Conservation (phyloP, 371 early-diverging fungal genomes). For the Haplosporangium sp. region DNA sequence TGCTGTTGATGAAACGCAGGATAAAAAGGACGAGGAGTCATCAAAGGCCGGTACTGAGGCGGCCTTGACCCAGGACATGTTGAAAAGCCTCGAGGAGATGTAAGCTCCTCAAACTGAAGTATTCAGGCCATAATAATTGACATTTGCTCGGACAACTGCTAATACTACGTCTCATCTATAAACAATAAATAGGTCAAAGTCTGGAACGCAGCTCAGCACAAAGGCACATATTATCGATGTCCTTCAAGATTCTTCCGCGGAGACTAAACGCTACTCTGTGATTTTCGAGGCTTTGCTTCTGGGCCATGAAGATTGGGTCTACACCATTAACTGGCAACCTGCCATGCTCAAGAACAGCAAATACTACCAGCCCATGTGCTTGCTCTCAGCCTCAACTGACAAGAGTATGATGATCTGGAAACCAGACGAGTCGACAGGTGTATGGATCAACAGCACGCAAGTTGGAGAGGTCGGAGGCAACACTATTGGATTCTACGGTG, state of each 20-base stretch:
- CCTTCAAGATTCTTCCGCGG: constrained; percentile 21
- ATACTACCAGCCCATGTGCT: constrained; percentile 73
- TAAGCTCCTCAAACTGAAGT: constrained; percentile 27
- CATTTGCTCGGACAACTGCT: neutral
- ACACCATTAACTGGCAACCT: constrained; percentile 83
- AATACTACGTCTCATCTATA: neutral
- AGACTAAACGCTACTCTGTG: constrained; percentile 65
- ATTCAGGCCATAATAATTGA: neutral
- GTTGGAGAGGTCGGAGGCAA: constrained; percentile 94
- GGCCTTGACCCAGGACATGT: constrained; percentile 59
- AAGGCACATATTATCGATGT: constrained; percentile 80
- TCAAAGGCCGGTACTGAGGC: constrained; percentile 22
- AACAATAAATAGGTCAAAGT: constrained; percentile 55
- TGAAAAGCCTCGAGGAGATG: constrained; percentile 68
- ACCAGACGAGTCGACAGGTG: constrained; percentile 82
- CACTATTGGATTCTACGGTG: constrained; percentile 87
- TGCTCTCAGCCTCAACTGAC: constrained; percentile 93
- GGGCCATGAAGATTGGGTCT: constrained; percentile 98
- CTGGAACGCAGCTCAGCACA: constrained; percentile 76
- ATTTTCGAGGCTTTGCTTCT: constrained; percentile 90
- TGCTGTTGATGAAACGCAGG: constrained; percentile 31
- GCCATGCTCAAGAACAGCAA: constrained; percentile 22
- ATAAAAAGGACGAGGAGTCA: constrained; percentile 6
- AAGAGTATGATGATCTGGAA: constrained; percentile 94
- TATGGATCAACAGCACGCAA: constrained; percentile 88